Conservation (phyloP, 2,329 filamentous ascomycete species). For the Monilinia laxa region DNA sequence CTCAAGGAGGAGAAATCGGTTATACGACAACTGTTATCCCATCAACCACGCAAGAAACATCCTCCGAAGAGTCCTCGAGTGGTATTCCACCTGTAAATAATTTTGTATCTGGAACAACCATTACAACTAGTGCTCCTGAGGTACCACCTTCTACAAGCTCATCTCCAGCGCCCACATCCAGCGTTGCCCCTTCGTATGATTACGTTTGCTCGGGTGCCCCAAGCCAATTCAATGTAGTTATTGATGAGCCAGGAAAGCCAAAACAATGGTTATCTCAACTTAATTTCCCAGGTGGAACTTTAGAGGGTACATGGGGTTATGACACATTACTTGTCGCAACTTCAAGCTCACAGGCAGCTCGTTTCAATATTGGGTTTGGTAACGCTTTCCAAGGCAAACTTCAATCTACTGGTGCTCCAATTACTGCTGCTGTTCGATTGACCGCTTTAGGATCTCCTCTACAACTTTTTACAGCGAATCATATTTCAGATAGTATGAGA, state of each 20-base stretch:
- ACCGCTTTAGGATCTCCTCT: constrained; percentile 25
- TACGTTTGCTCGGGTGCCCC: constrained; percentile 22
- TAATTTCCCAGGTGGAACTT: constrained; percentile 18
- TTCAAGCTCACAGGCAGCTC: constrained; percentile 17
- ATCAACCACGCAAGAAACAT: neutral
- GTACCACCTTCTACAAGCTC: constrained; percentile 14
- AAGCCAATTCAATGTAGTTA: constrained; percentile 22
- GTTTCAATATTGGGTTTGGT: constrained; percentile 16
- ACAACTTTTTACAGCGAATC: constrained; percentile 24
- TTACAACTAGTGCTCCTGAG: neutral
- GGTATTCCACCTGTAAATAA: neutral
- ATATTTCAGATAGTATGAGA: constrained; percentile 24
- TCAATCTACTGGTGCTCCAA: constrained; percentile 15
- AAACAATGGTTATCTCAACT: constrained; percentile 24
- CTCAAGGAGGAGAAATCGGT: neutral
- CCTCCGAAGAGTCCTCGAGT: neutral
- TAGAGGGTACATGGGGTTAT: constrained; percentile 23
- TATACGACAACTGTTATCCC: neutral
- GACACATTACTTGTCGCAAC: constrained; percentile 24
- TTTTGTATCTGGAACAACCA: neutral
- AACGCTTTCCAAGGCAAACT: constrained; percentile 9
- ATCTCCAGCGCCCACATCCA: neutral
- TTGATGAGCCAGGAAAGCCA: constrained; percentile 24
- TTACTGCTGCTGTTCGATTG: constrained; percentile 23
- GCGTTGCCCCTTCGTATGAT: constrained; percentile 7